Conservation (phyloP, 129 eudicot species). For the Escallonia rubra region DNA sequence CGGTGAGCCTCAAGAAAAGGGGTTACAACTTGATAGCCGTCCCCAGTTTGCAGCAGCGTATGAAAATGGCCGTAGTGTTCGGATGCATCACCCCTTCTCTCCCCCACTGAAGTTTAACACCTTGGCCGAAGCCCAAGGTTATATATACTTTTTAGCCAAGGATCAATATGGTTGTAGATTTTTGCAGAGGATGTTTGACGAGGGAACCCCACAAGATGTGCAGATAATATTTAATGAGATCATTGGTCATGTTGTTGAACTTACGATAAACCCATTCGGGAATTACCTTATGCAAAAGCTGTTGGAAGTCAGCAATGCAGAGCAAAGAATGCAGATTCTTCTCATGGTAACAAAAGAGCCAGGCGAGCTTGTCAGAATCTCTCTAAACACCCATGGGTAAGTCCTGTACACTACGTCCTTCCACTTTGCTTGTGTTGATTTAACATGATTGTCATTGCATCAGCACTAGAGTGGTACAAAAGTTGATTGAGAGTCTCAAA, state of each 20-base stretch:
- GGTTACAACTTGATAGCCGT: conserved; percentile 18
- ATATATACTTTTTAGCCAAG: conserved; percentile 52
- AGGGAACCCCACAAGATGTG: conserved; percentile 55
- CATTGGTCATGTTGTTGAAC: conserved; percentile 60
- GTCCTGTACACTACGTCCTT: not conserved
- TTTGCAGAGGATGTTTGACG: conserved; percentile 66
- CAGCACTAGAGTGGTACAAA: conserved; percentile 54
- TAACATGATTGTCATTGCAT: not conserved
- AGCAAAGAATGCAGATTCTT: conserved; percentile 38
- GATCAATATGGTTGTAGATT: conserved; percentile 84
- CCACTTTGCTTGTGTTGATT: not conserved
- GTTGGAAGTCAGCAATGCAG: conserved; percentile 62
- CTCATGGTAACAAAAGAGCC: conserved; percentile 26
- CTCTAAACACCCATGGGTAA: conserved; percentile 49
- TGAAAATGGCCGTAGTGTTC: conserved; percentile 30
- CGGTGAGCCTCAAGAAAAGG: conserved; percentile 22
- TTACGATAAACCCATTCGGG: conserved; percentile 76
- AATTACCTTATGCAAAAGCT: conserved; percentile 85
- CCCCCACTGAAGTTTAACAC: conserved; percentile 25
- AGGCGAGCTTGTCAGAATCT: conserved; percentile 35
- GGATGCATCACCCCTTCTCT: conserved; percentile 17
- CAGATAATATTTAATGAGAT: conserved; percentile 61
- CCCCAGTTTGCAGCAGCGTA: conserved; percentile 14
- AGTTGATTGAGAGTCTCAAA: conserved; percentile 40
- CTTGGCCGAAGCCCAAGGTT: conserved; percentile 38